Percentiles rank a stretch among this genome's conserved stretches.
These are phyloP conservation scores for Globisporangium camurandrum DNA, from an alignment of 352 stramenopile genomes.

Conservation along the genomic window DNA sequence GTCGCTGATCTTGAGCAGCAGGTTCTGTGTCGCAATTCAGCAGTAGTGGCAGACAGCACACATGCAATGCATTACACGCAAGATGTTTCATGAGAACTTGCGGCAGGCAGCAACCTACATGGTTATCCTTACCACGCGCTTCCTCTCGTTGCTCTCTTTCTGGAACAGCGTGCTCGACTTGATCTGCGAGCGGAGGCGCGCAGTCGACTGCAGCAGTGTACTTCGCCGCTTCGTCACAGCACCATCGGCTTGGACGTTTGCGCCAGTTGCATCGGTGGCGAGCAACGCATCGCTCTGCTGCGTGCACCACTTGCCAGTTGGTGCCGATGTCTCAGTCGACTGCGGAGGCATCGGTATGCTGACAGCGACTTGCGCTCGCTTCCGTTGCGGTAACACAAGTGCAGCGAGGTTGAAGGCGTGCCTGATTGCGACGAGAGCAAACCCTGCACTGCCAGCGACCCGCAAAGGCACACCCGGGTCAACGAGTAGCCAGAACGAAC, in stretches of 20 bases:
- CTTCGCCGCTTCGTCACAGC: neutral
- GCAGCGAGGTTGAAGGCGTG: conserved; percentile 17
- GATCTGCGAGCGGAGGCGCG: neutral
- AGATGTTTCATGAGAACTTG: neutral
- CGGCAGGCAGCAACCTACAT: neutral
- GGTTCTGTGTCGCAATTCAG: conserved; percentile 1
- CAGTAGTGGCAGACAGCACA: neutral
- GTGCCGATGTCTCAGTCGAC: neutral
- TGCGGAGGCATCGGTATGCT: neutral
- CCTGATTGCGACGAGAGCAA: conserved; percentile 14
- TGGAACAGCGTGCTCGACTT: neutral
- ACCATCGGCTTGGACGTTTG: neutral
- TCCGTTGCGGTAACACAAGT: neutral
- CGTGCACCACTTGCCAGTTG: no score
- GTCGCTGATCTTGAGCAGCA: conserved; percentile 5
- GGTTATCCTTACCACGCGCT: neutral
- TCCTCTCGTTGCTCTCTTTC: neutral
- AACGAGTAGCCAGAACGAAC: conserved; percentile 31
- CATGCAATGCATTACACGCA: neutral
- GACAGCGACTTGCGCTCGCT: neutral
- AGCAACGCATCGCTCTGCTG: neutral
- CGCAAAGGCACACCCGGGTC: conserved; percentile 15
- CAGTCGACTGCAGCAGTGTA: neutral
- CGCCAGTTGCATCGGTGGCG: neutral
- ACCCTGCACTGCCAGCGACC: conserved; percentile 12